phyloP scores from a whole-genome alignment of 2,329 filamentous ascomycete genomes.

The Beauveria australis region DNA sequence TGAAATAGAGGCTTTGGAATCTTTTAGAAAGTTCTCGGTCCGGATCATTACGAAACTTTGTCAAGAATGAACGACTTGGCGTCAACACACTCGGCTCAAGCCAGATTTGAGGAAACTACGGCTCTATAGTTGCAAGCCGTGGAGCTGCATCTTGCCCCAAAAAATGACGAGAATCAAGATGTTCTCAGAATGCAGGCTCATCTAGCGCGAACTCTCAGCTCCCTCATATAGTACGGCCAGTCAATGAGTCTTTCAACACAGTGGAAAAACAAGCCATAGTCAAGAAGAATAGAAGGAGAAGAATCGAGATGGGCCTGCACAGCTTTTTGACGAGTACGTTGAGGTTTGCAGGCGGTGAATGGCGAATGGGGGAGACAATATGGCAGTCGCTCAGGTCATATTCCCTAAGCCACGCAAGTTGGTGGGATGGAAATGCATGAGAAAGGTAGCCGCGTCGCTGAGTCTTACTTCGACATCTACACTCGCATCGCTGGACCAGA shows the following conservation, averaged over 20 bases:
- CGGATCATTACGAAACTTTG: conserved; percentile 12
- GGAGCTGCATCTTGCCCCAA: background rate
- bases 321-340: background rate
- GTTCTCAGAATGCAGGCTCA: background rate
- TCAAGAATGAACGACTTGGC: conserved; percentile 12
- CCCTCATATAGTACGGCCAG: background rate
- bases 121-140: background rate
- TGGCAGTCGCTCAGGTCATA: background rate
- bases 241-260: background rate
- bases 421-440: background rate
- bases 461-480: background rate
- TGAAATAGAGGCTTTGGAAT: conserved; percentile 11
- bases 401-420: background rate
- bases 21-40: conserved; percentile 8
- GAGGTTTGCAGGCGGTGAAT: background rate
- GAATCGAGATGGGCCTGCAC: background rate
- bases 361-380: background rate
- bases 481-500: background rate
- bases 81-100: background rate
- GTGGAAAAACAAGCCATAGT: no score
- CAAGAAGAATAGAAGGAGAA: no score
- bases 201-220: background rate
- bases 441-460: background rate
- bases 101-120: background rate
- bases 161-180: background rate